Evolutionary conservation across 1,284 basidiomycete genomes (phyloP).

Genomic region (Microbotryomycetes sp.): DNA sequence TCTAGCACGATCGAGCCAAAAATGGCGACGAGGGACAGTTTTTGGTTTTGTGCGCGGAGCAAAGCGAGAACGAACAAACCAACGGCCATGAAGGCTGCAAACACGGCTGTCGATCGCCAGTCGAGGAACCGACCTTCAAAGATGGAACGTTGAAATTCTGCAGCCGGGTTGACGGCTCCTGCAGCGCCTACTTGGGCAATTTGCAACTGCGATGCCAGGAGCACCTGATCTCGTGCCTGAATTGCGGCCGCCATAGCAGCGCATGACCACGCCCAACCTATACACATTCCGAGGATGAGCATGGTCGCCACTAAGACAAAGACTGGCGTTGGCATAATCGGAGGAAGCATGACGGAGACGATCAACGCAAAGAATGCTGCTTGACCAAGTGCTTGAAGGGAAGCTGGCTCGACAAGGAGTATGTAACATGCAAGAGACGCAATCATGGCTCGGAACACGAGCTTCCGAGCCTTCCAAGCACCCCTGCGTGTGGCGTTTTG

Average conservation of each 20-base stretch:
- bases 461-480: constrained; percentile 16
- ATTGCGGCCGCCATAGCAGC: constrained; percentile 63
- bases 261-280: constrained; percentile 68
- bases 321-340: constrained; percentile 34
- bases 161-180: neutral
- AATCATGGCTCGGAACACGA: constrained; percentile 17
- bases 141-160: constrained; percentile 45
- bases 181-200: constrained; percentile 43
- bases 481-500: neutral
- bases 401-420: constrained; percentile 34
- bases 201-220: constrained; percentile 50
- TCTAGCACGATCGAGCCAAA: constrained; percentile 51
- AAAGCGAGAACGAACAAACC: constrained; percentile 56
- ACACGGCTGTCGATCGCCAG: constrained; percentile 50
- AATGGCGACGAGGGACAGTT: constrained; percentile 50
- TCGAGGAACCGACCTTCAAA: constrained; percentile 65
- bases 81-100: constrained; percentile 62
- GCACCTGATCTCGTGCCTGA: constrained; percentile 50
- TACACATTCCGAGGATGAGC: constrained; percentile 52
- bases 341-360: constrained; percentile 37
- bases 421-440: constrained; percentile 36
- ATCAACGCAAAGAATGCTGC: constrained; percentile 37
- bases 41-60: constrained; percentile 56
- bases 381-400: constrained; percentile 35
- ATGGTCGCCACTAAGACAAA: constrained; percentile 46